phyloP scores from a whole-genome alignment of 2,329 filamentous ascomycete species.

The Colletotrichum tanaceti region DNA sequence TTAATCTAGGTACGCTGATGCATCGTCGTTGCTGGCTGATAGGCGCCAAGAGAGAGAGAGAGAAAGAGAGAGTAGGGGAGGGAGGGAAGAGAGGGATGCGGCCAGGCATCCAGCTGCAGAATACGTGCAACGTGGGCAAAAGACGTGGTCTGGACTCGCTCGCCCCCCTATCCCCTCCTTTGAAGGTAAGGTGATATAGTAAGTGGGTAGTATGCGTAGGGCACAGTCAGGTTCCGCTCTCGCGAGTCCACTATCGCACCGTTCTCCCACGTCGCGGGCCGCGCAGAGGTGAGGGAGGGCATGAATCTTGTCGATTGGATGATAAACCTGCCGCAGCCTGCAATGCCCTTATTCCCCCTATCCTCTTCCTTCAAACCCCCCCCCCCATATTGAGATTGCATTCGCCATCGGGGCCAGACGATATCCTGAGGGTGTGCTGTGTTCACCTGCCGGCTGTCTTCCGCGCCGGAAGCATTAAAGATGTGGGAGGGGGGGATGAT shows the following conservation, averaged over 20 bases:
- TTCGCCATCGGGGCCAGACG: background rate
- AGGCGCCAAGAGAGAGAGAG: background rate
- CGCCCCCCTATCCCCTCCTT: too few species aligned
- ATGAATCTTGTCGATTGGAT: background rate
- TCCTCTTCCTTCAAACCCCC: background rate
- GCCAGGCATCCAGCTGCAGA: background rate
- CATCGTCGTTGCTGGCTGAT: background rate
- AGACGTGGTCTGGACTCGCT: background rate
- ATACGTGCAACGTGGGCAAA: background rate
- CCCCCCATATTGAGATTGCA: background rate
- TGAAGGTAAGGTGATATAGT: too few species aligned
- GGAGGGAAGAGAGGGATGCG: background rate
- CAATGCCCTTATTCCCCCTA: too few species aligned
- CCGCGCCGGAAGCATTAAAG: background rate
- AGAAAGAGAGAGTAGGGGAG: too few species aligned
- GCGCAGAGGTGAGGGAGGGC: background rate
- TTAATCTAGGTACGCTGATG: background rate
- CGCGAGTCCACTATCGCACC: background rate
- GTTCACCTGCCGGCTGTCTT: conserved; percentile 13
- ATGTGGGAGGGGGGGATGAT: background rate
- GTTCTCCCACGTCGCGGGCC: background rate
- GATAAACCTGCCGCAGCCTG: too few species aligned
- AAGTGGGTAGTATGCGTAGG: background rate
- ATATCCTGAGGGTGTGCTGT: conserved; percentile 1
- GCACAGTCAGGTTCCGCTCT: background rate